Evolutionary conservation across 306 rosid genomes (phyloP).

Genomic region (Cucurbita pepo): DNA sequence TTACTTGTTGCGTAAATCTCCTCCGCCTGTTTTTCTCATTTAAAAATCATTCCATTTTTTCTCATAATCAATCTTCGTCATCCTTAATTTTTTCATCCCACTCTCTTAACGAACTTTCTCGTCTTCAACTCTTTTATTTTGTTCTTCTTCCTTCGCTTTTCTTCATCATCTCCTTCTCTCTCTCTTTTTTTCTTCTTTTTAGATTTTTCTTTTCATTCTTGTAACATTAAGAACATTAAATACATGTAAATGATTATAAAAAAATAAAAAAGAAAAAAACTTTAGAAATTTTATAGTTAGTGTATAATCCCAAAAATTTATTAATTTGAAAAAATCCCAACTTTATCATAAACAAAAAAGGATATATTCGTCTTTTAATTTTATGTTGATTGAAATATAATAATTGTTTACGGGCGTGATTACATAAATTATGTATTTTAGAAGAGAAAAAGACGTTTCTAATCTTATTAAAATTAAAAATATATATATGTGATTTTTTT

Average conservation of each 20-base stretch:
- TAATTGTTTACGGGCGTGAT: too few relatives aligned
- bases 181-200: not conserved
- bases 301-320: not conserved
- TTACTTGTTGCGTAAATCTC: not conserved
- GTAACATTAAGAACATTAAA: not conserved
- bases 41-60: not conserved
- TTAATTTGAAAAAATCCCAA: not conserved
- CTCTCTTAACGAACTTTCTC: not conserved
- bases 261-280: not conserved
- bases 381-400: too few relatives aligned
- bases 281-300: not conserved
- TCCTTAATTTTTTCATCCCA: not conserved
- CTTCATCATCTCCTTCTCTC: not conserved
- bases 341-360: not conserved
- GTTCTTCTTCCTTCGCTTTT: not conserved
- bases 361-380: too few relatives aligned
- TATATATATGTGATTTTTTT: too few relatives aligned
- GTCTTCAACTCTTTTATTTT: not conserved
- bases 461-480: too few relatives aligned
- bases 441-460: too few relatives aligned
- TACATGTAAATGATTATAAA: not conserved
- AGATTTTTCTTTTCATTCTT: not conserved
- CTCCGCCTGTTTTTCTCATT: not conserved
- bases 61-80: not conserved
- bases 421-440: too few relatives aligned